Base-by-base conservation (phyloP, 495 filamentous ascomycete genomes). In the Hypoxylon perforatum region DNA sequence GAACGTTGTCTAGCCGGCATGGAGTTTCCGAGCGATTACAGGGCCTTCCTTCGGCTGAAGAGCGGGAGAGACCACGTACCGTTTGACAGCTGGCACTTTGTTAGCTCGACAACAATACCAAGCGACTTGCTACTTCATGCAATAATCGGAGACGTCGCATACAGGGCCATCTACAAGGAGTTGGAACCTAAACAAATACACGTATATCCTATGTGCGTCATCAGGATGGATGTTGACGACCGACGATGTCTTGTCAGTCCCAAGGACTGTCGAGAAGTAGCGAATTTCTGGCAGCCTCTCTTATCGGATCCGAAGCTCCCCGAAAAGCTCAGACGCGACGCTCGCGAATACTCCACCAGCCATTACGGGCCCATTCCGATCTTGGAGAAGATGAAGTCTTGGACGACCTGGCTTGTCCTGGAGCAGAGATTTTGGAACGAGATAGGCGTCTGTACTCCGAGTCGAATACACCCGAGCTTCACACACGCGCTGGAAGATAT, bases 401-500 rank as follows among this genome's bases (percentile, higher is more conserved):
- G 36, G 47, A 0, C 0, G 6, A 61, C 18, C 2, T 61, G 57
- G 57, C 15, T 61, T 3, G 35, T 61, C 4, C 9, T 51, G 6
- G 57, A 61, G 44, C 45, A 14, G 10, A 38, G 15, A n/a, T n/a
- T n/a, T n/a, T n/a, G n/a, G n/a, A n/a, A n/a, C n/a, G n/a, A n/a
- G n/a, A n/a, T n/a, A n/a, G n/a, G n/a, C n/a, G n/a, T n/a, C n/a
- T n/a, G n/a, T n/a, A 21, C 19, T 11, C 21, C 12, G 7, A 33
- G 11, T 5, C 39, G 38, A 12, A 48, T 61, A 44, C 52, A 45
- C 38, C 57, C 57, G 23, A 52, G 57, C 17, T 51, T 52, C 35
- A 23, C 22, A 47, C 15, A 42, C 1, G 51, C 22, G 18, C n/a
- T 52, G 17, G 7, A 3, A n/a, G 57, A 51, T n/a, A n/a, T n/a